Evolutionary conservation across 345 rosid genomes (phyloP).

Genomic region (Arabidopsis suecica): DNA sequence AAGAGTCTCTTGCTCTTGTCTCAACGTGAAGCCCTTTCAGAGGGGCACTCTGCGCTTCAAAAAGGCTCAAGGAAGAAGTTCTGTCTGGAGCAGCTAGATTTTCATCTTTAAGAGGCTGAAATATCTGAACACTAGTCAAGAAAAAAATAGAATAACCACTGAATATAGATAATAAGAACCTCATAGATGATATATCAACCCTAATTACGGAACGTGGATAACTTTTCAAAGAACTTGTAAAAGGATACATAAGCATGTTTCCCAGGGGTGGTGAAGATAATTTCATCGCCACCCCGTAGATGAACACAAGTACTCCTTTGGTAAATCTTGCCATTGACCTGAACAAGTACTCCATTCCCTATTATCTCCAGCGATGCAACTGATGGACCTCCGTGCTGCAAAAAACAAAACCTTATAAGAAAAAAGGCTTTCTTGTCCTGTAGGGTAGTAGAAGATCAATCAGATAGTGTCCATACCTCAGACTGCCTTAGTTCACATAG

Average conservation of each 20-base stretch:
- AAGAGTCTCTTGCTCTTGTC: conserved; percentile 81
- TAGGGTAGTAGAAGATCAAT: conserved; percentile 10
- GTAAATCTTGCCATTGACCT: conserved; percentile 70
- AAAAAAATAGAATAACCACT: conserved; percentile 26
- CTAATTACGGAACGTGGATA: background rate
- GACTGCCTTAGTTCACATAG: conserved; percentile 78
- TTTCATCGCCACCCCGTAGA: conserved; percentile 89
- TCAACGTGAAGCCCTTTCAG: conserved; percentile 75
- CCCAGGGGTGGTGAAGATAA: conserved; percentile 70
- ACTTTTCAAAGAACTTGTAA: conserved; percentile 1
- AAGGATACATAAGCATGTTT: conserved; percentile 99
- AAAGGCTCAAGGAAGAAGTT: conserved; percentile 69
- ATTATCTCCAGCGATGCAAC: conserved; percentile 69
- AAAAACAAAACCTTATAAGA: conserved; percentile 25
- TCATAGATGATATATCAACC: background rate
- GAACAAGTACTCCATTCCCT: conserved; percentile 84
- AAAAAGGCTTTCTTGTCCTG: background rate
- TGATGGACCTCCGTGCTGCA: conserved; percentile 72
- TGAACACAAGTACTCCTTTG: conserved; percentile 54
- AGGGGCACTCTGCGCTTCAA: conserved; percentile 76
- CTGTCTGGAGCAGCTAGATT: conserved; percentile 61
- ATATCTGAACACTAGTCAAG: conserved; percentile 71
- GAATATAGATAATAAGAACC: background rate
- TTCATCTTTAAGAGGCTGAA: conserved; percentile 78
- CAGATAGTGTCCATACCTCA: conserved; percentile 58